Evolutionary conservation across 1,284 basidiomycete genomes (phyloP).

Genomic region (Cystobasidium slooffiae): DNA sequence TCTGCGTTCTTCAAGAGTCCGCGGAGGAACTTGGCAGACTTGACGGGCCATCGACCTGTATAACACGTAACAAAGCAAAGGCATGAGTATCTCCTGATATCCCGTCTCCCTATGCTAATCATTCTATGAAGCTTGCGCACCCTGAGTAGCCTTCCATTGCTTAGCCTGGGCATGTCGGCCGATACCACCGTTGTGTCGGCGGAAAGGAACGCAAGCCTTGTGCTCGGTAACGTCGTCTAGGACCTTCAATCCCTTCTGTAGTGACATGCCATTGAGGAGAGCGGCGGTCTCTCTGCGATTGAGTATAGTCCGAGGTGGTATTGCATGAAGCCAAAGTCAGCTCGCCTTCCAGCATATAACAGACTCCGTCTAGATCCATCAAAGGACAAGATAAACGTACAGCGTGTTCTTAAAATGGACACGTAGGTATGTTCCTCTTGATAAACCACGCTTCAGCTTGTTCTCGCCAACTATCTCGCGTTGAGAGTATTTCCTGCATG

Average conservation of each 20-base stretch:
- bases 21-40: conserved; percentile 95
- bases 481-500: conserved; percentile 20
- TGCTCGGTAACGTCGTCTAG: conserved; percentile 93
- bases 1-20: conserved; percentile 98
- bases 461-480: conserved; percentile 42
- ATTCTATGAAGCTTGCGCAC: conserved; percentile 62
- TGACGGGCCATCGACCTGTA: conserved; percentile 95
- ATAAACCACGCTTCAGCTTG: conserved; percentile 53
- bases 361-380: not conserved
- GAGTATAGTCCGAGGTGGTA: not conserved
- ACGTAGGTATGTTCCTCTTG: conserved; percentile 71
- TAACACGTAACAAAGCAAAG: not conserved
- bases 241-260: conserved; percentile 95
- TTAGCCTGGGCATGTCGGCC: conserved; percentile 97
- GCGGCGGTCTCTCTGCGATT: conserved; percentile 57
- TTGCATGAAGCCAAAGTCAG: conserved; percentile 11
- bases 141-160: conserved; percentile 95
- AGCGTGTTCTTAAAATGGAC: conserved; percentile 99
- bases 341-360: not conserved
- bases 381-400: conserved; percentile 67
- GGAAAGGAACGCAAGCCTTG: conserved; percentile 97
- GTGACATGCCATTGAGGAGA: conserved; percentile 75
- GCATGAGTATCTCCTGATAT: conserved; percentile 11
- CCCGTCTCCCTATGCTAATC: not conserved
- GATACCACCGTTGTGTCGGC: conserved; percentile 94